phyloP scores from a whole-genome alignment of 2,329 filamentous ascomycete species.

The Polychaeton citri region DNA sequence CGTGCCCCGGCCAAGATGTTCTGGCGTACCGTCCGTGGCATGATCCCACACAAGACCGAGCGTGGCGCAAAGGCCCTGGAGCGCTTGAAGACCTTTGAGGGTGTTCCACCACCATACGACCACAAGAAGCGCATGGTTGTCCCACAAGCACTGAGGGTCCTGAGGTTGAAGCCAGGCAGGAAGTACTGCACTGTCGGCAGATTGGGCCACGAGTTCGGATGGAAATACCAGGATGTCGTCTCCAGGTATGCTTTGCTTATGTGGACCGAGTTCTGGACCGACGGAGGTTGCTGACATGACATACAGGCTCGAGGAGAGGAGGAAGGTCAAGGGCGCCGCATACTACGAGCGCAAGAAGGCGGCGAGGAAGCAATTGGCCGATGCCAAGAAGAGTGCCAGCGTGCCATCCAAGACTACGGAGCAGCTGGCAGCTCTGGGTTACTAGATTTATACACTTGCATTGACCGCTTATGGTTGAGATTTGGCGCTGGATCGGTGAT shows the following conservation, averaged over 20 bases:
- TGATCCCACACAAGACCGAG: constrained; percentile 99
- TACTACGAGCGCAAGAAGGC: constrained; percentile 99
- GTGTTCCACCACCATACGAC: constrained; percentile 97
- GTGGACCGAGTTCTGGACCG: not conserved
- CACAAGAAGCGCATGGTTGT: constrained; percentile 99
- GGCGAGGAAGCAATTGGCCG: constrained; percentile 73
- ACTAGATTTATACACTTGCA: constrained; percentile 45
- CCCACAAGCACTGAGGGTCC: constrained; percentile 90
- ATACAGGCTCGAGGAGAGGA: constrained; percentile 88
- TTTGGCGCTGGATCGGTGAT: not conserved
- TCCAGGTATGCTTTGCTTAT: constrained; percentile 57
- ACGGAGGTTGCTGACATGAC: constrained; percentile 11
- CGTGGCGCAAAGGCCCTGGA: constrained; percentile 92
- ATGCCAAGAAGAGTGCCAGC: constrained; percentile 84
- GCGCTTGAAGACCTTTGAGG: constrained; percentile 99
- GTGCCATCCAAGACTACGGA: constrained; percentile 76
- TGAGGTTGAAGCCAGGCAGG: constrained; percentile 94
- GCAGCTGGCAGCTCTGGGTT: constrained; percentile 81
- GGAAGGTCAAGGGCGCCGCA: constrained; percentile 97
- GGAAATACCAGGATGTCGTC: constrained; percentile 99
- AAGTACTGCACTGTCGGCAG: constrained; percentile 99
- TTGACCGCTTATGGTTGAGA: not conserved
- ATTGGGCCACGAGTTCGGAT: constrained; percentile 97
- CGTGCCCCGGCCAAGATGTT: constrained; percentile 98
- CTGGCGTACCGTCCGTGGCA: constrained; percentile 99